A percentile compares a stretch with the other conserved stretches of the same genome.
Evolutionary conservation across 495 filamentous ascomycete species (phyloP).

Genomic region (Podospora bellae-mahoneyi): DNA sequence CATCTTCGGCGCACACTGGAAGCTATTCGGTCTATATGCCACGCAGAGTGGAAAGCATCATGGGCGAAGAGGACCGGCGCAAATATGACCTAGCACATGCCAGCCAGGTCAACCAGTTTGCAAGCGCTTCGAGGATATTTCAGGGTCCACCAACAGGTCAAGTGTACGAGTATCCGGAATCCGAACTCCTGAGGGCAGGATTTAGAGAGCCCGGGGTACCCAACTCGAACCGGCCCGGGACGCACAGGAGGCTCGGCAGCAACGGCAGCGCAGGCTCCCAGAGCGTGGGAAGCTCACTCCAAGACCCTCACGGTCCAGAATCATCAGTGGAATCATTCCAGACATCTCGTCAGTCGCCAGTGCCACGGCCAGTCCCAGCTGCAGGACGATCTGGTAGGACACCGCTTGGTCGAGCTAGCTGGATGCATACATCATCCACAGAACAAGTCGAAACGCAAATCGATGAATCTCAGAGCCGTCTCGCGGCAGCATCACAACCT

Average conservation of each 20-base stretch:
- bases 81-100: constrained; percentile 69
- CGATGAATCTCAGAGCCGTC: constrained; percentile 11
- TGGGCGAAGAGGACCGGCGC: constrained; percentile 71
- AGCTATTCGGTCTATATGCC: constrained; percentile 69
- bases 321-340: constrained; percentile 11
- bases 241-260: constrained; percentile 32
- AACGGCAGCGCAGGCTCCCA: constrained; percentile 29
- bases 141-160: constrained; percentile 49
- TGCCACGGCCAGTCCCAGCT: constrained; percentile 17
- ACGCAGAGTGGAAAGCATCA: constrained; percentile 74
- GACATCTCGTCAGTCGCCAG: constrained; percentile 18
- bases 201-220: constrained; percentile 38
- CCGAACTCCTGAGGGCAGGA: constrained; percentile 44
- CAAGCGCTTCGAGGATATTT: constrained; percentile 50
- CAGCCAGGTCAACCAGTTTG: constrained; percentile 44
- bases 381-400: constrained; percentile 29
- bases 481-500: neutral
- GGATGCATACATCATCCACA: constrained; percentile 28
- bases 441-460: constrained; percentile 33
- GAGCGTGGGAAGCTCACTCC: constrained; percentile 5
- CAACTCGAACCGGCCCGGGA: constrained; percentile 15
- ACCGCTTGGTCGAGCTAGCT: constrained; percentile 34
- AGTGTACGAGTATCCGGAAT: constrained; percentile 53
- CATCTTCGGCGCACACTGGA: constrained; percentile 56
- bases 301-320: constrained; percentile 15